Conservation (phyloP, 2,329 filamentous ascomycete species). For the Aspergillus neotritici region DNA sequence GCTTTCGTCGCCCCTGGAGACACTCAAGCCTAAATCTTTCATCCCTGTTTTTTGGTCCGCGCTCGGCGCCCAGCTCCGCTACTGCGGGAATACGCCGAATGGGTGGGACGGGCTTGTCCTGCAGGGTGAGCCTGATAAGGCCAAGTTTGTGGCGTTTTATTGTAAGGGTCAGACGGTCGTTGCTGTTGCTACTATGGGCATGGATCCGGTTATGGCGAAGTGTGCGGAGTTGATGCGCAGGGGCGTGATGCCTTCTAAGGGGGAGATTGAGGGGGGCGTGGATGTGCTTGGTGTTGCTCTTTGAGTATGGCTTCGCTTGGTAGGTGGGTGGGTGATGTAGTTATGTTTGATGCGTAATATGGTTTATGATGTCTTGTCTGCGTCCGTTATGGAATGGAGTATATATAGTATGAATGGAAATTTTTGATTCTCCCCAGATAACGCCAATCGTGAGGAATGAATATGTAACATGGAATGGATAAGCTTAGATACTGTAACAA, state of each 20-base stretch:
- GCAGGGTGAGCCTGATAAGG: slow-evolving; percentile 67
- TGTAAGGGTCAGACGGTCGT: slow-evolving; percentile 79
- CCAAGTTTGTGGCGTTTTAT: slow-evolving; percentile 86
- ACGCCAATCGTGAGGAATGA: slow-evolving; percentile 17
- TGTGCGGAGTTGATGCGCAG: slow-evolving; percentile 77
- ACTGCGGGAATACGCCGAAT: slow-evolving; percentile 78
- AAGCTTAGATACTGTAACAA: slow-evolving; percentile 8
- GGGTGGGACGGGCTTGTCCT: slow-evolving; percentile 85
- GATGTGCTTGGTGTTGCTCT: slow-evolving; percentile 35
- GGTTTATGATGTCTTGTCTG: background rate
- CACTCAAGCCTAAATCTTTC: slow-evolving; percentile 61
- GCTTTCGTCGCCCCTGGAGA: slow-evolving; percentile 20
- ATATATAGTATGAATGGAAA: slow-evolving; percentile 2
- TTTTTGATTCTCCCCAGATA: slow-evolving; percentile 18
- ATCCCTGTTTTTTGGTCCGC: slow-evolving; percentile 98
- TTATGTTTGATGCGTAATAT: background rate
- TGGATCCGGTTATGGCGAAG: slow-evolving; percentile 81
- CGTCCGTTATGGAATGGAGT: background rate
- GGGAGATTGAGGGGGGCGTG: slow-evolving; percentile 57
- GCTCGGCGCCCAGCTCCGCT: slow-evolving; percentile 78
- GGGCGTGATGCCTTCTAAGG: slow-evolving; percentile 77
- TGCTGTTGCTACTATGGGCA: slow-evolving; percentile 84
- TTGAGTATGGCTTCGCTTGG: too few species aligned
- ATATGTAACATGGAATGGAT: slow-evolving; percentile 14
- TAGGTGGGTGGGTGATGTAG: background rate